Evolutionary conservation across 805 yeast species (phyloP).

Genomic region (Zygotorulaspora florentina): DNA sequence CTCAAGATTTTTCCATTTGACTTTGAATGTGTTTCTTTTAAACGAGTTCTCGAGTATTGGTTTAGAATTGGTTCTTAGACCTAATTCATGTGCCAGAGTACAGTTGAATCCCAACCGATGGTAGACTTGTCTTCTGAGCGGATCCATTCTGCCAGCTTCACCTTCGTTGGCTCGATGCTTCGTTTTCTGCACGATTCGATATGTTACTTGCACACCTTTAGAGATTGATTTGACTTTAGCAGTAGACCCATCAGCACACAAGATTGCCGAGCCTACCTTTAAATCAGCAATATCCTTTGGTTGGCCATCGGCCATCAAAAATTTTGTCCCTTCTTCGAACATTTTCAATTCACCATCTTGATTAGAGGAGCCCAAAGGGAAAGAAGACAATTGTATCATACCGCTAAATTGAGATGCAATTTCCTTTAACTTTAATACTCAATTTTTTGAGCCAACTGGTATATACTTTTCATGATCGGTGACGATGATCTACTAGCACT

Average conservation of each 20-base stretch:
- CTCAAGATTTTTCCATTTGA: slow-evolving; percentile 20
- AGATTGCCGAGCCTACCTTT: slow-evolving; percentile 37
- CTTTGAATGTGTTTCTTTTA: slow-evolving; percentile 17
- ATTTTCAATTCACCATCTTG: slow-evolving; percentile 6
- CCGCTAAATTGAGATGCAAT: too few relatives aligned
- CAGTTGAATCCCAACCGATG: slow-evolving; percentile 25
- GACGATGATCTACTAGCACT: background rate
- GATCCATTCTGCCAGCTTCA: slow-evolving; percentile 19
- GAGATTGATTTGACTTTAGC: slow-evolving; percentile 40
- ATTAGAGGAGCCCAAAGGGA: background rate
- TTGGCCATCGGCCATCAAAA: slow-evolving; percentile 43
- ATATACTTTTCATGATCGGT: background rate
- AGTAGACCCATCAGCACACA: slow-evolving; percentile 43
- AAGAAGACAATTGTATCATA: background rate
- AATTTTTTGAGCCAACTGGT: background rate
- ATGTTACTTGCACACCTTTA: slow-evolving; percentile 43
- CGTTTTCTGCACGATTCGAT: slow-evolving; percentile 34
- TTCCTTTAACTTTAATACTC: background rate
- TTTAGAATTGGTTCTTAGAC: slow-evolving; percentile 17
- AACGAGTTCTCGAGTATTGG: slow-evolving; percentile 23
- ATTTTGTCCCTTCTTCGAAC: slow-evolving; percentile 39
- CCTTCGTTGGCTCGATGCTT: slow-evolving; percentile 26
- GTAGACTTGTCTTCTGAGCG: slow-evolving; percentile 15
- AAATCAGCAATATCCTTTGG: slow-evolving; percentile 35
- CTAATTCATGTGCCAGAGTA: slow-evolving; percentile 21